Evolutionary conservation across 2,329 filamentous ascomycete species (phyloP).

Genomic region (Clonostachys solani): DNA sequence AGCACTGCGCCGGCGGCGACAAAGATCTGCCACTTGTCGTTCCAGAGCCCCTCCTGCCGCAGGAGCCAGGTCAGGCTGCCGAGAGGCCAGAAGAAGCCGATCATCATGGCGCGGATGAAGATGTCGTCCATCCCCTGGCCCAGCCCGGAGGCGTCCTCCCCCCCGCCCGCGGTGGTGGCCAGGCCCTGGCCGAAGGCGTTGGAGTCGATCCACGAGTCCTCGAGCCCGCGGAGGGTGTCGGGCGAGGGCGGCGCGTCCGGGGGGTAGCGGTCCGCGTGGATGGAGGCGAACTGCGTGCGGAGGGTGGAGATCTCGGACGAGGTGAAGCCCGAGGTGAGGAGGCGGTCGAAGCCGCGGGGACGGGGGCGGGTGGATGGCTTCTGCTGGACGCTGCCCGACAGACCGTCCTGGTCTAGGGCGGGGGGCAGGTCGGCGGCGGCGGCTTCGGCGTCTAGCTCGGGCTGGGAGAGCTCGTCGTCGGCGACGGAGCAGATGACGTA

Average conservation of each 20-base stretch:
- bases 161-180: conserved; percentile 25
- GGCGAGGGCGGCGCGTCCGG: conserved; percentile 86
- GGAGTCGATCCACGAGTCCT: conserved; percentile 88
- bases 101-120: conserved; percentile 80
- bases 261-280: conserved; percentile 77
- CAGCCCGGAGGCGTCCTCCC: conserved; percentile 45
- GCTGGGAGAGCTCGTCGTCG: conserved; percentile 62
- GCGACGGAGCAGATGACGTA: conserved; percentile 95
- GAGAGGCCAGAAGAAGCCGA: conserved; percentile 93
- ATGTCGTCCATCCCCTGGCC: conserved; percentile 63
- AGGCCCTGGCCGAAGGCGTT: conserved; percentile 29
- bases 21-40: conserved; percentile 77
- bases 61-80: conserved; percentile 82
- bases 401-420: conserved; percentile 24
- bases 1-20: conserved; percentile 81
- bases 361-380: conserved; percentile 21
- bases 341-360: conserved; percentile 77
- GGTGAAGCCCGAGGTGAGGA: conserved; percentile 78
- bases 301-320: conserved; percentile 78
- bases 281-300: conserved; percentile 81
- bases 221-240: conserved; percentile 69
- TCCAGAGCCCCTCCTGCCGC: conserved; percentile 84
- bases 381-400: conserved; percentile 34
- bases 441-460: conserved; percentile 68
- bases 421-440: conserved; percentile 30